Evolutionary conservation across 2,329 filamentous ascomycete species (phyloP).

Genomic region (Aspergillus felis): DNA sequence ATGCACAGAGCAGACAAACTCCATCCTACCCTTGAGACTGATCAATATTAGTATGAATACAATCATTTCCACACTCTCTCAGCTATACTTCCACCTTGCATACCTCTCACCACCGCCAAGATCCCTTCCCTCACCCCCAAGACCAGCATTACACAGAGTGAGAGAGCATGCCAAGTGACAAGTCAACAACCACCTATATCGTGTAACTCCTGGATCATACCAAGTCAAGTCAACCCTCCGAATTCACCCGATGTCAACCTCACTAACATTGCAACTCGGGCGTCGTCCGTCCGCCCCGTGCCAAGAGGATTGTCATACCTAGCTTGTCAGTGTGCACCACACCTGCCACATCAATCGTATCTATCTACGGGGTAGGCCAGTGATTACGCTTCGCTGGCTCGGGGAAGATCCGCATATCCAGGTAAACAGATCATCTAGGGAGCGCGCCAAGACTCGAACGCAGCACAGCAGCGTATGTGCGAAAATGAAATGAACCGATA

Average conservation of each 20-base stretch:
- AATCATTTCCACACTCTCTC: background rate
- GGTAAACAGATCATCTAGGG: too few relatives aligned
- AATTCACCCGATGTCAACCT: background rate
- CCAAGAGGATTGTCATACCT: background rate
- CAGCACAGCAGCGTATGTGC: background rate
- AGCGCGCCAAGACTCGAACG: background rate
- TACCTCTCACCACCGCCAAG: background rate
- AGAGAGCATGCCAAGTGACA: background rate
- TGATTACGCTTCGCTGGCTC: background rate
- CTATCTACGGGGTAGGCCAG: background rate
- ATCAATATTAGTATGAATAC: background rate
- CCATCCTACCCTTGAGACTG: background rate
- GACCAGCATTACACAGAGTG: background rate
- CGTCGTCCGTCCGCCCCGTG: too few relatives aligned
- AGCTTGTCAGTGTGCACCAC: background rate
- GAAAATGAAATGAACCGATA: background rate
- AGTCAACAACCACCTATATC: background rate
- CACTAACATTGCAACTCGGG: background rate
- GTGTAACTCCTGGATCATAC: background rate
- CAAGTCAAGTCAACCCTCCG: background rate
- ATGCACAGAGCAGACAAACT: background rate
- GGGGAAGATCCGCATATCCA: too few relatives aligned
- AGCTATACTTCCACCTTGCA: background rate
- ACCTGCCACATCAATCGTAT: background rate
- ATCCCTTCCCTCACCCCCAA: background rate